Base-by-base conservation (phyloP, 225 moss, liverwort and hornwort species). In the Rhytidiadelphus loreus region DNA sequence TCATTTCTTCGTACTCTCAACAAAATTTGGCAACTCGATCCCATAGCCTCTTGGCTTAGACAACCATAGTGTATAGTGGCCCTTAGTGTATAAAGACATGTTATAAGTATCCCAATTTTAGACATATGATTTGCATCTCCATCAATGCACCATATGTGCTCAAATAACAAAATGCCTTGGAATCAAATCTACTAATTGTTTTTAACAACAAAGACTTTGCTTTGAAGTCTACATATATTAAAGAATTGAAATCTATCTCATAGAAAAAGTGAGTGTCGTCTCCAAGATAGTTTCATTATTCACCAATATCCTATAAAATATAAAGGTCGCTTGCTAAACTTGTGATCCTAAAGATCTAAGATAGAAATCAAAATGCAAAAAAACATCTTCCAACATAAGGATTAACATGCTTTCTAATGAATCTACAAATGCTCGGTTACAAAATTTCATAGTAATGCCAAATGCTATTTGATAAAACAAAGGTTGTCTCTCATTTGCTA, bases 391-490 rank as follows among this genome's bases (percentile, higher is more conserved):
- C n/a, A n/a, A 4, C n/a, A n/a, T 66, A 66, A 0, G n/a, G 6
- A 22, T n/a, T 69, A 4, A 68, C 24, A 12, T 22, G 1, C 0
- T 68, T 23, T 22, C 6, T n/a, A 1, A 22, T 22, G 0, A n/a
- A 12, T 7, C 12, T 7, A 22, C 22, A 19, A 22, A 11, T 21
- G 7, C 3, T 22, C 1, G 2, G 0, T 4, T 23, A 32, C 3
- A 20, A n/a, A 22, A 5, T 2, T 22, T 3, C 5, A 39, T 24
- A 13, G 2, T 23, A 24, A 39, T 6, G 2, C 5, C 6, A 69
- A 23, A 39, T 69, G 7, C 24, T 12, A 69, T 4, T 13, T 24
- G 13, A 69, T 1, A 2, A 69, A 69, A 24, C 4, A 39, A 39
- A 21, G 11, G 1, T 64, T 32, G 37, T 12, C 5, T 7, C 1